Evolutionary conservation across 257 asterid genomes (phyloP).

Genomic region (Solanum tacnaense): DNA sequence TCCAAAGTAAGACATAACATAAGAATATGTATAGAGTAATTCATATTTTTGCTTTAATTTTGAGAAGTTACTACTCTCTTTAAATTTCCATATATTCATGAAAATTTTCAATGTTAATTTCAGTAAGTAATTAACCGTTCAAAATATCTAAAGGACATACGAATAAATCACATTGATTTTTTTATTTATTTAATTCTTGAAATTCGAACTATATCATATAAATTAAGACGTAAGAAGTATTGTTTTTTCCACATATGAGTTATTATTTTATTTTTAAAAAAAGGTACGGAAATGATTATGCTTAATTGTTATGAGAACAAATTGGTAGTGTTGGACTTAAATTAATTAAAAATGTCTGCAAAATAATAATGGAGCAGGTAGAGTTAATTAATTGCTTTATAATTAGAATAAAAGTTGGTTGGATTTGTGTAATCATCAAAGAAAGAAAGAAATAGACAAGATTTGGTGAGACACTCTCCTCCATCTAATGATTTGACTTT

Average conservation of each 20-base stretch:
- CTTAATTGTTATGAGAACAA: not conserved
- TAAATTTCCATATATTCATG: not conserved
- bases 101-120: not conserved
- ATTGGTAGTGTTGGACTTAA: not conserved
- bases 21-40: not conserved
- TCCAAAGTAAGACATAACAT: not conserved
- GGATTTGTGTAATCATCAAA: not conserved
- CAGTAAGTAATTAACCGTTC: not conserved
- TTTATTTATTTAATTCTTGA: not conserved
- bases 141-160: not conserved
- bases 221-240: not conserved
- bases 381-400: not conserved
- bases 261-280: too few species aligned
- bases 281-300: not conserved
- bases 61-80: not conserved
- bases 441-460: not conserved
- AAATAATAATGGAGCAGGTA: not conserved
- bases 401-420: not conserved
- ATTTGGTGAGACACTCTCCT: not conserved
- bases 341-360: not conserved
- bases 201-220: not conserved
- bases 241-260: not conserved
- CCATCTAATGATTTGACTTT: not conserved
- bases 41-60: not conserved
- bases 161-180: not conserved